phyloP scores from a whole-genome alignment of 2,329 filamentous ascomycete species.

The Pseudogymnoascus sp. region DNA sequence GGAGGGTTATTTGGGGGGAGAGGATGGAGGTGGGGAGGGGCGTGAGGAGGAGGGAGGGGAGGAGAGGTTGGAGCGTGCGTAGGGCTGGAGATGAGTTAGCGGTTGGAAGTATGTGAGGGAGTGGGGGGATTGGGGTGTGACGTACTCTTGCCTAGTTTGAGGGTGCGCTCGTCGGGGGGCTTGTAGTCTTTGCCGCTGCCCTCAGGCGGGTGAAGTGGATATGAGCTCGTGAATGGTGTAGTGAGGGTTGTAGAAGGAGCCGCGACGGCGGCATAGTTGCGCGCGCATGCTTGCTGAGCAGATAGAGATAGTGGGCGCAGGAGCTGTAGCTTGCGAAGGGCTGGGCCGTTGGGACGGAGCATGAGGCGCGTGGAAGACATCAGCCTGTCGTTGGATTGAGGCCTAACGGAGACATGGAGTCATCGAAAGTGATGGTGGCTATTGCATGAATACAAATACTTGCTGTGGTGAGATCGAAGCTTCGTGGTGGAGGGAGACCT shows the following conservation, averaged over 20 bases:
- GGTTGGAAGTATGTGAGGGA: neutral
- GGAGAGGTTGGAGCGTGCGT: conserved; percentile 55
- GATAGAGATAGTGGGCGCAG: neutral
- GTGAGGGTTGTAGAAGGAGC: neutral
- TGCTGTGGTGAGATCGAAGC: neutral
- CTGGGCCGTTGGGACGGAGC: conserved; percentile 3
- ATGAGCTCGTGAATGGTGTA: conserved; percentile 34
- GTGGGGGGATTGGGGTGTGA: conserved; percentile 10
- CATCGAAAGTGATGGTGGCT: neutral
- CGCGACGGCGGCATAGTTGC: neutral
- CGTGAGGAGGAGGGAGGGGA: conserved; percentile 60
- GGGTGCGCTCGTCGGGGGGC: conserved; percentile 47
- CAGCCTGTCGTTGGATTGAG: neutral
- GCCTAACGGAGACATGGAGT: neutral
- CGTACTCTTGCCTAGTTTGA: conserved; percentile 58
- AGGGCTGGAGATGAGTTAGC: conserved; percentile 37
- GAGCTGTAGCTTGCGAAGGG: neutral
- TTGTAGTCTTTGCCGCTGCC: conserved; percentile 26
- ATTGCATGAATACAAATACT: neutral
- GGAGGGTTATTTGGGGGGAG: conserved; percentile 63
- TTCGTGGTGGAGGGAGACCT: conserved; percentile 4
- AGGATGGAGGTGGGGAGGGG: conserved; percentile 69
- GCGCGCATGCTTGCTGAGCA: neutral
- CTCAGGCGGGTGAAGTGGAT: conserved; percentile 14
- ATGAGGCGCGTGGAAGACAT: neutral